These are phyloP conservation scores for Plasmodiophora brassicae DNA, from an alignment of 208 protist species.

Conservation along the genomic window DNA sequence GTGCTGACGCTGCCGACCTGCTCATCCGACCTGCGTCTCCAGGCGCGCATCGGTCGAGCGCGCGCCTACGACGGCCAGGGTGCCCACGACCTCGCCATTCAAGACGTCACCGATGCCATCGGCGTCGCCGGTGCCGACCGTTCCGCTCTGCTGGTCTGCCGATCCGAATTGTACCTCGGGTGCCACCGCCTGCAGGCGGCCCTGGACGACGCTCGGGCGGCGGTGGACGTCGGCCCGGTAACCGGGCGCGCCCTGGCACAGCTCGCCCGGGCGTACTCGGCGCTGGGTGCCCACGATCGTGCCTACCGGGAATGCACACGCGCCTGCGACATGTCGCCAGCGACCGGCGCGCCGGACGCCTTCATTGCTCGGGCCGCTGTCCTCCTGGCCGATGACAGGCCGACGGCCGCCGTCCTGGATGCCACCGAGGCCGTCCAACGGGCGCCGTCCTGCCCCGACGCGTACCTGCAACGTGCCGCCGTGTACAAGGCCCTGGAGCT, in stretches of 20 bases:
- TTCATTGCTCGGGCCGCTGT: background rate
- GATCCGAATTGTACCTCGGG: background rate
- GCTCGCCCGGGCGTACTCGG: background rate
- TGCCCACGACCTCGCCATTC: background rate
- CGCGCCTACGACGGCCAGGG: background rate
- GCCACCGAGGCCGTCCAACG: background rate
- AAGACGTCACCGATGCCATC: background rate
- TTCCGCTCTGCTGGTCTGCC: no score
- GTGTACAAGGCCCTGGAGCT: background rate
- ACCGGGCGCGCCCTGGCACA: background rate
- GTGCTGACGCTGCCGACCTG: background rate
- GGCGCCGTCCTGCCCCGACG: background rate
- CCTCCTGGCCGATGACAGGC: background rate
- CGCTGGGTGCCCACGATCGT: background rate
- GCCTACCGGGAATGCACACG: background rate
- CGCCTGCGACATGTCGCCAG: background rate
- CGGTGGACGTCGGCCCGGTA: background rate
- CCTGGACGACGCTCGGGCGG: background rate
- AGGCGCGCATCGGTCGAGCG: background rate
- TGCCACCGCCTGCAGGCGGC: background rate
- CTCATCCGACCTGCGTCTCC: background rate
- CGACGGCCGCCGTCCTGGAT: background rate
- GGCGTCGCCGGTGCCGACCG: no score
- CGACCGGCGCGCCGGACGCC: background rate
- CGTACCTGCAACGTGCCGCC: background rate